Conservation (phyloP, 148 eudicot genomes). For the Chenopodium formosanum region DNA sequence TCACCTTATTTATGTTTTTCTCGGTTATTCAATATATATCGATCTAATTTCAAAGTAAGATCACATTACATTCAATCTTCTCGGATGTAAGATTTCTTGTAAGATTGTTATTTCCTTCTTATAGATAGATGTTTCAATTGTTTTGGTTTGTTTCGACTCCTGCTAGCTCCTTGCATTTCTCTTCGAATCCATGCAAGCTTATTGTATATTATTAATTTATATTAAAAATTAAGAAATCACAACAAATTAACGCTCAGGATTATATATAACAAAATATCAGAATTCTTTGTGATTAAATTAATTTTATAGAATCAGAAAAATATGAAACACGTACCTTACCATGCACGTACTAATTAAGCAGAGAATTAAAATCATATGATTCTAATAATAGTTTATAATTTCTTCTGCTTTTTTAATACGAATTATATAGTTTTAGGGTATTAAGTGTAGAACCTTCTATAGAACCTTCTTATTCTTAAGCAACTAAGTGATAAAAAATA, state of each 20-base stretch:
- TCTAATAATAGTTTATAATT: too few relatives aligned
- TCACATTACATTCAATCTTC: background rate
- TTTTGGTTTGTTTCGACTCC: background rate
- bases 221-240: too few relatives aligned
- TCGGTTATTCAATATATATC: background rate
- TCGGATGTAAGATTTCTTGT: background rate
- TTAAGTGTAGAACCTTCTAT: too few relatives aligned
- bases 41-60: background rate
- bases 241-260: too few relatives aligned
- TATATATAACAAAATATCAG: background rate
- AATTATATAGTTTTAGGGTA: too few relatives aligned
- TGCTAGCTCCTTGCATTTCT: background rate
- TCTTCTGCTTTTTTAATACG: too few relatives aligned
- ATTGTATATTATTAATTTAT: too few relatives aligned
- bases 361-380: background rate
- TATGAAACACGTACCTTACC: background rate
- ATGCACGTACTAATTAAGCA: background rate
- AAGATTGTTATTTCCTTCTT: background rate
- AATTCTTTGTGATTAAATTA: too few relatives aligned
- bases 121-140: background rate
- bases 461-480: background rate
- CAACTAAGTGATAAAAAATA: too few relatives aligned
- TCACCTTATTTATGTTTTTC: background rate
- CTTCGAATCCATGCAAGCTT: background rate
- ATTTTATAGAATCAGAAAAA: too few relatives aligned